These are phyloP conservation scores for Chamaenerion angustifolium DNA, from an alignment of 345 rosid species.

Conservation along the genomic window DNA sequence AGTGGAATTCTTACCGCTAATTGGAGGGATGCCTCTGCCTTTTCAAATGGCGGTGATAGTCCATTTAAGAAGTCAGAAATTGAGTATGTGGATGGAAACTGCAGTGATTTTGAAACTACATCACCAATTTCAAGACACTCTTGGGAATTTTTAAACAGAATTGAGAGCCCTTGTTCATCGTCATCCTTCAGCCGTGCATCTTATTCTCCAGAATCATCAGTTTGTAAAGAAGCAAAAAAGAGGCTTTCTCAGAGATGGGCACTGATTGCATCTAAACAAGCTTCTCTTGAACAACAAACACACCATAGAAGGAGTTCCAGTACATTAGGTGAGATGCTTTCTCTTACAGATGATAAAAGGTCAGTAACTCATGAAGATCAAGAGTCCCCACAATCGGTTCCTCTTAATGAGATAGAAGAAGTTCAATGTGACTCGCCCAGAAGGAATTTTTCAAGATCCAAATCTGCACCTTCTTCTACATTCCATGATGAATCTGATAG, in stretches of 20 bases:
- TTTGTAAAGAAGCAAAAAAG: constrained; percentile 64
- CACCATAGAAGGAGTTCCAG: constrained; percentile 51
- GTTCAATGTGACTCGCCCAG: constrained; percentile 22
- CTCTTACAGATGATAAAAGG: constrained; percentile 32
- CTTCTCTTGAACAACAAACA: constrained; percentile 32
- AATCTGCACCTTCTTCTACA: constrained; percentile 60
- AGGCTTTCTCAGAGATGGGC: constrained; percentile 96
- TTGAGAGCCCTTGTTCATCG: constrained; percentile 42
- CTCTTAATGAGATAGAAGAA: too few species aligned
- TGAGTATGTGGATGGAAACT: constrained; percentile 42
- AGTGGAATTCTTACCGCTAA: constrained; percentile 22
- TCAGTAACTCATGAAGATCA: constrained; percentile 16
- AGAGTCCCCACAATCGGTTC: constrained; percentile 7
- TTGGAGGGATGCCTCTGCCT: constrained; percentile 67
- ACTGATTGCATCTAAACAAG: constrained; percentile 57
- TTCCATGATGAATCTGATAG: constrained; percentile 24
- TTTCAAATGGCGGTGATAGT: constrained; percentile 85
- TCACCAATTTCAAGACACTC: constrained; percentile 79
- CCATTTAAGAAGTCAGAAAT: constrained; percentile 63
- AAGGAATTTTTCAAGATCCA: constrained; percentile 54
- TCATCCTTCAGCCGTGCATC: constrained; percentile 63
- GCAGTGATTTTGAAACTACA: constrained; percentile 62
- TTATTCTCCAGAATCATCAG: constrained; percentile 89
- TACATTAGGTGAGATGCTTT: constrained; percentile 93
- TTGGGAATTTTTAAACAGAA: constrained; percentile 51